Conservation (phyloP, 768 basidiomycete species). For the Leucocoprinus leucothites region DNA sequence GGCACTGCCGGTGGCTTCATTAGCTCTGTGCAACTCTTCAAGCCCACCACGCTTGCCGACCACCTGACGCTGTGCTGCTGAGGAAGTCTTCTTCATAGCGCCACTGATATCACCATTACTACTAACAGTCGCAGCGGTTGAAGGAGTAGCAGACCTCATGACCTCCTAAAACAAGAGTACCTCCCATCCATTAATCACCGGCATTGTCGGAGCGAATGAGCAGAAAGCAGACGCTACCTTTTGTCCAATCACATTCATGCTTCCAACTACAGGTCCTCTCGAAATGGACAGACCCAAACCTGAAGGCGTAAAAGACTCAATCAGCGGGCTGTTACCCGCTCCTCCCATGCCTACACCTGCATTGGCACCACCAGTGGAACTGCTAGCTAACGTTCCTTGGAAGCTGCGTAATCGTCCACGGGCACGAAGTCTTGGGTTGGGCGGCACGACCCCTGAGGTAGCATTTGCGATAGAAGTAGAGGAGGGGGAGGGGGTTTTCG, state of each 20-base stretch:
- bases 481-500: not conserved
- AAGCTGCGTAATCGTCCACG: no score
- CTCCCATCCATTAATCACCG: not conserved
- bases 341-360: not conserved
- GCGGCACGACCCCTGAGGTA: not conserved
- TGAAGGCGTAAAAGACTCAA: slow-evolving; percentile 1
- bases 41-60: not conserved
- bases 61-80: not conserved
- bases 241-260: not conserved
- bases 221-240: not conserved
- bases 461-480: no score
- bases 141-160: no score
- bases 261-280: no score
- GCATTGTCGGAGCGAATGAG: not conserved
- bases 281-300: not conserved
- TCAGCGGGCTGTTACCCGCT: not conserved
- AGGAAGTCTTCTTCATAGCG: not conserved
- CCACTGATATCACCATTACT: not conserved
- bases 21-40: not conserved
- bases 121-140: no score
- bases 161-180: no score
- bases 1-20: no score
- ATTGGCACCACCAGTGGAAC: not conserved
- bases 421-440: not conserved
- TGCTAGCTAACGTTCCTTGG: no score